Evolutionary conservation across 1,139 yeast species (phyloP).

Genomic region (Insectozyma bohioensis): DNA sequence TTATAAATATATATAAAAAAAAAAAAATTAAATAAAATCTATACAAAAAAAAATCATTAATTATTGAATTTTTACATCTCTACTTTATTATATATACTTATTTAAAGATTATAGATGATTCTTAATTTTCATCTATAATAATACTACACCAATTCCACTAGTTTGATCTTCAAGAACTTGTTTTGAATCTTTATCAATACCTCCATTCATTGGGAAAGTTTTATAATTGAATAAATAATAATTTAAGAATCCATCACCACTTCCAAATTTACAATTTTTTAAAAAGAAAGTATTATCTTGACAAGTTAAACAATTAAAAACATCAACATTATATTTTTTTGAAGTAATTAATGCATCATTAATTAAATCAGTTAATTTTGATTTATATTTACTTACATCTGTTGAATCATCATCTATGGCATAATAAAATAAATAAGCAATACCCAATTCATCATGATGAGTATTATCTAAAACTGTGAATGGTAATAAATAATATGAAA

Average conservation of each 20-base stretch:
- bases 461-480: slow-evolving; percentile 77
- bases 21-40: too few species aligned
- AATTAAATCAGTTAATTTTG: slow-evolving; percentile 61
- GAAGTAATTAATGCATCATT: slow-evolving; percentile 79
- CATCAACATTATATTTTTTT: slow-evolving; percentile 70
- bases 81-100: too few species aligned
- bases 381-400: slow-evolving; percentile 45
- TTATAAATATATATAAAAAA: too few species aligned
- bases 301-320: slow-evolving; percentile 86
- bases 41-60: too few species aligned
- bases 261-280: slow-evolving; percentile 82
- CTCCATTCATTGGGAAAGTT: slow-evolving; percentile 80
- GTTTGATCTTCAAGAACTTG: slow-evolving; percentile 51
- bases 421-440: slow-evolving; percentile 88
- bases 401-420: too few species aligned
- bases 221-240: slow-evolving; percentile 90
- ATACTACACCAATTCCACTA: slow-evolving; percentile 88
- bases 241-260: slow-evolving; percentile 90
- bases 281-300: slow-evolving; percentile 87
- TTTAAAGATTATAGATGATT: too few species aligned
- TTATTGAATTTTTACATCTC: too few species aligned
- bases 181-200: slow-evolving; percentile 56
- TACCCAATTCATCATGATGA: slow-evolving; percentile 67
- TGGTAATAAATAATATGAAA: slow-evolving; percentile 86
- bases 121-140: slow-evolving; percentile 49